phyloP scores from a whole-genome alignment of 495 filamentous ascomycete species.

The Viridothelium virens region DNA sequence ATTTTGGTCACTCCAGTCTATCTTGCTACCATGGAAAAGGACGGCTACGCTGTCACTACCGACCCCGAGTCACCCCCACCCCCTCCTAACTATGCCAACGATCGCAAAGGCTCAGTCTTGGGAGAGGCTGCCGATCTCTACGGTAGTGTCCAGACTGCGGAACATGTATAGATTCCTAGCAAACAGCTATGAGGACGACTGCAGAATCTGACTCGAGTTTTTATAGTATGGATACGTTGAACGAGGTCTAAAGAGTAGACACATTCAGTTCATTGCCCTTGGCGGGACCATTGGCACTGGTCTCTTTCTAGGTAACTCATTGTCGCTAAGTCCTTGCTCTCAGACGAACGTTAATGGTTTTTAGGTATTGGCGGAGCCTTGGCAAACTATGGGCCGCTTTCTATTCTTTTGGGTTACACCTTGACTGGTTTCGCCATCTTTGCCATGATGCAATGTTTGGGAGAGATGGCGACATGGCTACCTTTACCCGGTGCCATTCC shows the following conservation, averaged over 20 bases:
- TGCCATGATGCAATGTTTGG: constrained; percentile 53
- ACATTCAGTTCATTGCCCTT: constrained; percentile 35
- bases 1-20: neutral
- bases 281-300: constrained; percentile 32
- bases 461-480: constrained; percentile 57
- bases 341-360: constrained; percentile 25
- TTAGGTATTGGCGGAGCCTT: constrained; percentile 33
- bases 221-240: constrained; percentile 13
- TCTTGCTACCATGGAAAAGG: neutral
- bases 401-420: constrained; percentile 60
- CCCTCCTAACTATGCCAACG: neutral
- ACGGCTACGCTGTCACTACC: neutral
- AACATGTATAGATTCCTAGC: neutral
- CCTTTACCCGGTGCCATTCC: constrained; percentile 50
- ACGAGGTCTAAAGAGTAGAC: constrained; percentile 31
- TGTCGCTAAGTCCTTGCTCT: neutral
- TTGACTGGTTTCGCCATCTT: constrained; percentile 54
- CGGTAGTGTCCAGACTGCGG: constrained; percentile 1
- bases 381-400: constrained; percentile 44
- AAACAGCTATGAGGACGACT: neutral
- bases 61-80: neutral
- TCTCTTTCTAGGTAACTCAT: constrained; percentile 23
- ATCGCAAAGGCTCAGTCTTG: constrained; percentile 4
- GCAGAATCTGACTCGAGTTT: neutral
- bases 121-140: constrained; percentile 2